Conservation (phyloP, 495 filamentous ascomycete genomes). For the Penicillium fimorum region DNA sequence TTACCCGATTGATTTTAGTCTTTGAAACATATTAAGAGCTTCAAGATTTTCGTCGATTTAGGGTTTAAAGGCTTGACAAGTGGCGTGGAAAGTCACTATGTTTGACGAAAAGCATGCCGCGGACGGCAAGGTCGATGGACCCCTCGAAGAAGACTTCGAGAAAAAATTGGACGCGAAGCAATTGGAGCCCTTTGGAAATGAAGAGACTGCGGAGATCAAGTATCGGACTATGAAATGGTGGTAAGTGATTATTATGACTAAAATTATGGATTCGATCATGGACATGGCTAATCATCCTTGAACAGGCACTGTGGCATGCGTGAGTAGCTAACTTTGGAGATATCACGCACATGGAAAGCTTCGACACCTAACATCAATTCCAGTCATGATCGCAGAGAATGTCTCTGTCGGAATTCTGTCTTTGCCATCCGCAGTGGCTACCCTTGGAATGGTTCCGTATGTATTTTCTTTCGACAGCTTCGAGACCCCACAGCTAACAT, state of each 20-base stretch:
- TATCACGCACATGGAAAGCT: not conserved
- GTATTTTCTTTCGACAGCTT: constrained; percentile 5
- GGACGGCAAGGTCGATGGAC: constrained; percentile 13
- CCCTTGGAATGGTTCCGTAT: constrained; percentile 58
- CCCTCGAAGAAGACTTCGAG: constrained; percentile 18
- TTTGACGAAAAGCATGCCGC: constrained; percentile 22
- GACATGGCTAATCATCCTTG: constrained; percentile 12
- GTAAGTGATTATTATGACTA: constrained; percentile 20
- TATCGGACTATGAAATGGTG: constrained; percentile 50
- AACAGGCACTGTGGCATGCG: constrained; percentile 37
- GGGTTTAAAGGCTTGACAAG: not conserved
- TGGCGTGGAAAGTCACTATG: constrained; percentile 13
- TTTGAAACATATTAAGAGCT: not conserved
- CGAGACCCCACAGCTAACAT: constrained; percentile 3
- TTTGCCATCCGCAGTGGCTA: constrained; percentile 62
- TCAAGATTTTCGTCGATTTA: not conserved
- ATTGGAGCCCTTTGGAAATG: constrained; percentile 45
- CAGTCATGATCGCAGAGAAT: constrained; percentile 65
- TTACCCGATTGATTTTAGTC: not conserved
- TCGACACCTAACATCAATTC: constrained; percentile 2
- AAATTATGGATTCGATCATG: not conserved
- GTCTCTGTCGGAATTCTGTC: constrained; percentile 65
- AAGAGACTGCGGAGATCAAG: constrained; percentile 40
- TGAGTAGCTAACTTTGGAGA: constrained; percentile 17
- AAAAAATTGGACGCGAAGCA: constrained; percentile 20